A percentile compares a stretch with the other conserved stretches of the same genome.
Conservation (phyloP, 2,329 filamentous ascomycete genomes). For the Pyrenochaeta sp. region DNA sequence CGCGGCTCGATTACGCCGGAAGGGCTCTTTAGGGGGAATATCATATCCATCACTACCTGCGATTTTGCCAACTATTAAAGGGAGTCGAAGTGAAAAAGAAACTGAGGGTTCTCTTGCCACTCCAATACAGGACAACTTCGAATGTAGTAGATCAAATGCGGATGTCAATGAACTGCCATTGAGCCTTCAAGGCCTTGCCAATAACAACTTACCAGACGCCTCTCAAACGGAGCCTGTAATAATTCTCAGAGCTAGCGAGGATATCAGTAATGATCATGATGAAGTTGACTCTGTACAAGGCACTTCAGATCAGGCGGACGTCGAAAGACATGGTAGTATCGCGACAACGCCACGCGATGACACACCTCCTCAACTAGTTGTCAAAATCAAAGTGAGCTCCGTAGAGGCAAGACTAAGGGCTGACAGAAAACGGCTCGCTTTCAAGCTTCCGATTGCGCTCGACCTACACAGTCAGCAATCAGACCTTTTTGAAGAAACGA, state of each 20-base stretch:
- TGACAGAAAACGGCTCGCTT: not conserved
- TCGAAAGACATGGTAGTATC: not conserved
- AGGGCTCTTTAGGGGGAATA: not conserved
- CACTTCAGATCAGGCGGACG: not conserved
- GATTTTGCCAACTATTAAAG: not conserved
- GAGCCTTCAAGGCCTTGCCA: not conserved
- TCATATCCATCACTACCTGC: not conserved
- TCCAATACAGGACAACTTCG: too few relatives aligned
- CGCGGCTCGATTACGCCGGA: not conserved
- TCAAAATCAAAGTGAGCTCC: not conserved
- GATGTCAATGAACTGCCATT: too few relatives aligned
- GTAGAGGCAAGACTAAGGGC: not conserved
- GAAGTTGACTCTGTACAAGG: not conserved
- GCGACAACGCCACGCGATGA: not conserved
- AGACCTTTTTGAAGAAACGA: not conserved
- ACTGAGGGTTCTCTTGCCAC: not conserved
- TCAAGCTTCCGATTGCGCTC: not conserved
- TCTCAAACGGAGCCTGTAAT: not conserved
- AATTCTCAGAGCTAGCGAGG: not conserved
- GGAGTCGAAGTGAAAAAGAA: not conserved
- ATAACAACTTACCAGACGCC: not conserved
- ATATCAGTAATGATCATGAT: not conserved
- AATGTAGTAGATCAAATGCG: too few relatives aligned
- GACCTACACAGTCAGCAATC: not conserved
- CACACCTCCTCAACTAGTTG: not conserved